Evolutionary conservation across 352 stramenopile genomes (phyloP).

Genomic region (Phytophthora pisi): DNA sequence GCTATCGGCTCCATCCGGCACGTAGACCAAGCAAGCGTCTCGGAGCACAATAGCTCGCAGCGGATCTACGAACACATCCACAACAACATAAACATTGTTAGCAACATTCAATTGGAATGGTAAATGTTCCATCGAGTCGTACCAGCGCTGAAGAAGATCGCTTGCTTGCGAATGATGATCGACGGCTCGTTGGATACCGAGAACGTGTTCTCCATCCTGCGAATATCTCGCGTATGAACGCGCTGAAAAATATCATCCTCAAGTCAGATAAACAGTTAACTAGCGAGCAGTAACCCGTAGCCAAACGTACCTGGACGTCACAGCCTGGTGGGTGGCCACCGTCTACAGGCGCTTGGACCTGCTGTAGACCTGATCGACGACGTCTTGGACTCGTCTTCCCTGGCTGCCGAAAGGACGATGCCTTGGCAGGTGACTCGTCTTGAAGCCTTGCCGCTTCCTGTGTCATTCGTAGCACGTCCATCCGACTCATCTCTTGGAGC

Average conservation of each 20-base stretch:
- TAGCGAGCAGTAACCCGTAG: not conserved
- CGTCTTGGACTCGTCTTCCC: conserved; percentile 15
- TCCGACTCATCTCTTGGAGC: conserved; percentile 54
- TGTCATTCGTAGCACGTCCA: conserved; percentile 60
- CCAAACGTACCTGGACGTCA: conserved; percentile 42
- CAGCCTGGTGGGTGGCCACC: conserved; percentile 15
- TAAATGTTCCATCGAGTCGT: conserved; percentile 1
- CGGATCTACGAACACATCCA: conserved; percentile 37
- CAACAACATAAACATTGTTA: not conserved
- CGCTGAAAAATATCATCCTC: conserved; percentile 44
- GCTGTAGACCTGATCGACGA: conserved; percentile 6
- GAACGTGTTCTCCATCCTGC: conserved; percentile 72
- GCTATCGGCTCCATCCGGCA: conserved; percentile 51
- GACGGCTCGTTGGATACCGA: conserved; percentile 67
- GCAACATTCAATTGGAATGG: not conserved
- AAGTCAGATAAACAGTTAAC: not conserved
- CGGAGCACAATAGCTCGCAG: conserved; percentile 62
- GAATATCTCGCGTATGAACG: conserved; percentile 66
- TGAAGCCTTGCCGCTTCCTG: conserved; percentile 50
- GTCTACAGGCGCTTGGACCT: conserved; percentile 2
- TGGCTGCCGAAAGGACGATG: conserved; percentile 12
- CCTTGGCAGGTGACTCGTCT: conserved; percentile 6
- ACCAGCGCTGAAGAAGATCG: conserved; percentile 70
- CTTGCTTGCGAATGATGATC: conserved; percentile 63
- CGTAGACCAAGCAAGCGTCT: conserved; percentile 49